Evolutionary conservation across 2,329 filamentous ascomycete species (phyloP).

Genomic region (Cordyceps farinosa): DNA sequence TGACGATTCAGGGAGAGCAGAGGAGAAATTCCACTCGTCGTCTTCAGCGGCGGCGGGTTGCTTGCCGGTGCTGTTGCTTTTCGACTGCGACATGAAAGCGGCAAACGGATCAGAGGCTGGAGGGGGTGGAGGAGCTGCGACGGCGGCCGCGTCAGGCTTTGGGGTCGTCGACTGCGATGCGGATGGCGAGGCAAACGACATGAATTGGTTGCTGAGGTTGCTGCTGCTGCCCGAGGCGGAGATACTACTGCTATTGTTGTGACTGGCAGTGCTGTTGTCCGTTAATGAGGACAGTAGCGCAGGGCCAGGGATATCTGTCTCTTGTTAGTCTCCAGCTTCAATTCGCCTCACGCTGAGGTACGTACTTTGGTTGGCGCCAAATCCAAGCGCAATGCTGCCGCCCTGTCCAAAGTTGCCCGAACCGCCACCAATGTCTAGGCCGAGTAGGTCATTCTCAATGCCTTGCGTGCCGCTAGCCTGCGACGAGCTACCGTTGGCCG

Average conservation of each 20-base stretch:
- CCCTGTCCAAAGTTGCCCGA: conserved; percentile 63
- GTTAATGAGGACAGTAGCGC: conserved; percentile 62
- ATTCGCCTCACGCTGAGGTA: conserved; percentile 18
- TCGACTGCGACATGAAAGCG: conserved; percentile 36
- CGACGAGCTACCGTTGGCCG: conserved; percentile 46
- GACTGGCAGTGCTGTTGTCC: conserved; percentile 55
- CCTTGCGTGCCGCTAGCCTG: conserved; percentile 50
- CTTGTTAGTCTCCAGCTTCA: conserved; percentile 25
- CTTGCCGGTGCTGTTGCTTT: conserved; percentile 19
- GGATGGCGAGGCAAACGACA: conserved; percentile 51
- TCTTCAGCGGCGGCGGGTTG: conserved; percentile 53
- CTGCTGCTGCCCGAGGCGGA: conserved; percentile 3
- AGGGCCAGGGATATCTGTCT: conserved; percentile 59
- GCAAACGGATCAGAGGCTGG: conserved; percentile 51
- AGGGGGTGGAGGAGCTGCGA: conserved; percentile 45
- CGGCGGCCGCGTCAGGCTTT: conserved; percentile 44
- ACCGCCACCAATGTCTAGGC: conserved; percentile 71
- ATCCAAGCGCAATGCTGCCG: conserved; percentile 80
- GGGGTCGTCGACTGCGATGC: conserved; percentile 52
- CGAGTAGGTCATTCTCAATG: conserved; percentile 86
- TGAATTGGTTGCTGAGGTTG: conserved; percentile 42
- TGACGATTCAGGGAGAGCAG: conserved; percentile 66
- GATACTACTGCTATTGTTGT: conserved; percentile 21
- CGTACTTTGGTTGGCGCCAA: conserved; percentile 66
- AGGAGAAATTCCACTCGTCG: conserved; percentile 93